phyloP scores from a whole-genome alignment of 495 filamentous ascomycete genomes.

The Opeltia flavorubescens region DNA sequence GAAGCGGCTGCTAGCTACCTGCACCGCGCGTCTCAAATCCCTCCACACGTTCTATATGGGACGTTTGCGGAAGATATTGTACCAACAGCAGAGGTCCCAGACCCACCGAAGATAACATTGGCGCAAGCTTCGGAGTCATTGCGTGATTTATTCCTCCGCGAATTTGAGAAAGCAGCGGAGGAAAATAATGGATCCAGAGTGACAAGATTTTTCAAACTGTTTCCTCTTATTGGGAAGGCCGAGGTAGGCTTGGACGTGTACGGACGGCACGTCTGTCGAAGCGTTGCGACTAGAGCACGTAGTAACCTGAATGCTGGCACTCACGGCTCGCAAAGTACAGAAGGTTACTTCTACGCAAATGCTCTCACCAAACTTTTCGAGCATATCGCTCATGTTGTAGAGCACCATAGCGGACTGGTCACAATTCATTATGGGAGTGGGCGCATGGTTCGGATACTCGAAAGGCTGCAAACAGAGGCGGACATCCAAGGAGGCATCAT shows the following conservation, averaged over 20 bases:
- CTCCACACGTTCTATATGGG: constrained; percentile 61
- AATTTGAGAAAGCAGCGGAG: constrained; percentile 84
- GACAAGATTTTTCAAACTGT: constrained; percentile 94
- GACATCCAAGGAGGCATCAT: constrained; percentile 97
- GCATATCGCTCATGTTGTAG: constrained; percentile 91
- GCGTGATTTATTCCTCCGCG: constrained; percentile 77
- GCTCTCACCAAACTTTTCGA: constrained; percentile 86
- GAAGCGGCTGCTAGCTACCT: constrained; percentile 88
- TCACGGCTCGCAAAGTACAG: constrained; percentile 43
- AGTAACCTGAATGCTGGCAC: constrained; percentile 55
- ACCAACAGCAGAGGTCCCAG: constrained; percentile 87
- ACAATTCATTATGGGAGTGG: constrained; percentile 85
- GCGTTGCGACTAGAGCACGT: constrained; percentile 71
- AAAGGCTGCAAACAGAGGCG: constrained; percentile 81
- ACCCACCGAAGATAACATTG: constrained; percentile 75
- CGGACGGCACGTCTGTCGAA: constrained; percentile 86
- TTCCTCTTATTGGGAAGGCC: constrained; percentile 81
- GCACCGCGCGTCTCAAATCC: constrained; percentile 65
- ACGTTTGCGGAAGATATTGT: constrained; percentile 89
- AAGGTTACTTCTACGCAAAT: constrained; percentile 84
- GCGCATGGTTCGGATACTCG: constrained; percentile 92
- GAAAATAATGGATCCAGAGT: constrained; percentile 76
- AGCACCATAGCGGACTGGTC: constrained; percentile 75
- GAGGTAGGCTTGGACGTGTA: constrained; percentile 90
- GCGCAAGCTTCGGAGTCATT: constrained; percentile 75